phyloP scores from a whole-genome alignment of 805 yeast genomes.

The Candida gorgasii region DNA sequence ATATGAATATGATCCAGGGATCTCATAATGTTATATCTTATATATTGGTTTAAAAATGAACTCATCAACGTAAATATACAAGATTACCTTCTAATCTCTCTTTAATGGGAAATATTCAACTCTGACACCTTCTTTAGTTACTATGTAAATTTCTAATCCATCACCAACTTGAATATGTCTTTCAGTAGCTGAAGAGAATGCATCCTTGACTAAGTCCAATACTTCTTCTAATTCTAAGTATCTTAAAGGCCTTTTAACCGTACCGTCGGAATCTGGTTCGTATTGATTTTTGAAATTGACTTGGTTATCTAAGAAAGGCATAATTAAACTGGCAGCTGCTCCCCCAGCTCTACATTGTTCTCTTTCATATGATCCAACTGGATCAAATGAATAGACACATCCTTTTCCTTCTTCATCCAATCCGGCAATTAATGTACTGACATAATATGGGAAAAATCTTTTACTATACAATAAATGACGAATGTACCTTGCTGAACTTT shows the following conservation, averaged over 20 bases:
- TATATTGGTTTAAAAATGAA: slow-evolving; percentile 5
- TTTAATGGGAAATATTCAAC: slow-evolving; percentile 82
- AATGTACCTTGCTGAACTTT: slow-evolving; percentile 84
- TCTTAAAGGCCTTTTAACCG: slow-evolving; percentile 56
- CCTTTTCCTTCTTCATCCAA: slow-evolving; percentile 91
- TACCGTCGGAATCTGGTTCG: slow-evolving; percentile 76
- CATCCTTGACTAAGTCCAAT: slow-evolving; percentile 83
- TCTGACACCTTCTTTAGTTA: slow-evolving; percentile 90
- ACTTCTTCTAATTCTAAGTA: slow-evolving; percentile 83
- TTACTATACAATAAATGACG: slow-evolving; percentile 91
- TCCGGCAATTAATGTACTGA: slow-evolving; percentile 92
- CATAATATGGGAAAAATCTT: slow-evolving; percentile 95
- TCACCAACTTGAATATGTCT: slow-evolving; percentile 99
- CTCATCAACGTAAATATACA: slow-evolving; percentile 2
- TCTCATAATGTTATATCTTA: neutral
- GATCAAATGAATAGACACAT: slow-evolving; percentile 93
- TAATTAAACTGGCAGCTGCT: slow-evolving; percentile 91
- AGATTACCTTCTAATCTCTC: slow-evolving; percentile 57
- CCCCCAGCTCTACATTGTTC: slow-evolving; percentile 99
- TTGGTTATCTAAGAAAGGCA: slow-evolving; percentile 98
- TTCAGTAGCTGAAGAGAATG: slow-evolving; percentile 95
- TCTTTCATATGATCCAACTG: slow-evolving; percentile 96
- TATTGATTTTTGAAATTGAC: slow-evolving; percentile 93
- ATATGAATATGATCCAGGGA: too few relatives aligned
- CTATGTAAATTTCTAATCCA: slow-evolving; percentile 85